These are phyloP conservation scores for Heliosperma pusillum DNA, from an alignment of 148 eudicot species.

Conservation along the genomic window DNA sequence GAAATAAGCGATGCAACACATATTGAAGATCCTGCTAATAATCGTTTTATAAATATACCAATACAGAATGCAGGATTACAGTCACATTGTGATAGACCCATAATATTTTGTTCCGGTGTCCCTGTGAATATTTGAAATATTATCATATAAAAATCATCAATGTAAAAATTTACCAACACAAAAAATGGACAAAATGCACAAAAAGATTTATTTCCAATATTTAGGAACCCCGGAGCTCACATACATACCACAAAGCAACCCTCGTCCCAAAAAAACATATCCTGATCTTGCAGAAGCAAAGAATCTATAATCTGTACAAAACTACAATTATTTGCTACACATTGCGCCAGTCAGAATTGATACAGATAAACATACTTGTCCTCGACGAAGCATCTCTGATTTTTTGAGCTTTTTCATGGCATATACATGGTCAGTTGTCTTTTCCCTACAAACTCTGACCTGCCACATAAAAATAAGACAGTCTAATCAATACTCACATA, in stretches of 20 bases:
- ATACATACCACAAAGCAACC: too few species aligned
- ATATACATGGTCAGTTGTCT: slow-evolving; percentile 74
- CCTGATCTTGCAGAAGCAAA: too few species aligned
- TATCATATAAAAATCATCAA: too few species aligned
- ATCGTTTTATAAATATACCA: not conserved
- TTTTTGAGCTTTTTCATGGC: slow-evolving; percentile 97
- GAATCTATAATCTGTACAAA: too few species aligned
- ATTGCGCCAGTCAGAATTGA: slow-evolving; percentile 1
- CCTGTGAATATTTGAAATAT: too few species aligned
- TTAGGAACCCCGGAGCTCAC: too few species aligned
- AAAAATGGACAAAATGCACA: too few species aligned
- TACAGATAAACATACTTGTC: slow-evolving; percentile 60
- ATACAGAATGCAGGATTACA: not conserved
- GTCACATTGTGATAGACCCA: too few species aligned
- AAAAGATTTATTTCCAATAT: too few species aligned
- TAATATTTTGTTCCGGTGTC: too few species aligned
- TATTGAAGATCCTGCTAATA: not conserved
- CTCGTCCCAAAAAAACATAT: too few species aligned
- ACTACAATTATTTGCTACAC: not conserved
- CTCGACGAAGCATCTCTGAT: slow-evolving; percentile 98
- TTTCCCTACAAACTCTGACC: slow-evolving; percentile 93
- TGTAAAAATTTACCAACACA: not conserved
- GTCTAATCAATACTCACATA: slow-evolving; percentile 1
- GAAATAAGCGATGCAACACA: not conserved
- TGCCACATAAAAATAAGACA: slow-evolving; percentile 27